Base-by-base conservation (phyloP, 2,329 filamentous ascomycete genomes). In the Periglandula ipomoeae region DNA sequence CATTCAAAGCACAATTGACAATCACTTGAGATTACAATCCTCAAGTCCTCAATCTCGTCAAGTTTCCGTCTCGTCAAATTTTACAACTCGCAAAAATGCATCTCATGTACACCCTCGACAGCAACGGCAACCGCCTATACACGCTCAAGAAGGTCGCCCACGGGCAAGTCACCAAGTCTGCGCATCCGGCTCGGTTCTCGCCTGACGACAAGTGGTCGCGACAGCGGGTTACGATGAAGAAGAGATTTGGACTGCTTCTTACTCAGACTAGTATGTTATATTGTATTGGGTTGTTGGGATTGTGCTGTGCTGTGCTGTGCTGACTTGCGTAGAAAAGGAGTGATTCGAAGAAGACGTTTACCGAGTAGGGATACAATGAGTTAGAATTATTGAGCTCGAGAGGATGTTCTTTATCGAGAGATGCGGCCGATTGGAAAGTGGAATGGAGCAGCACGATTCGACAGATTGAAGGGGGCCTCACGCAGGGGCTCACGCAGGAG, bases 161-260 rank as follows among this genome's bases (percentile, higher is more conserved):
- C 59, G 85, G 86, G 64, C 81, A 89, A 65, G 88, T 96, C 63
- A 95, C 91, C 68, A 95, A 95, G 78, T 93, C 87, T 47, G 93
- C 93, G 49, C 91, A 97, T 73, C 91, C 93, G 42, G 93, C 93
- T 39, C 81, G 93, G 59, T 98, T 97, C 77, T 95, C 89, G 42
- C 93, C 93, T 55, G 93, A 98, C 72, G 93, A 98, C 78, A 95
- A 96, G 78, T 97, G 94, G 79, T 95, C 89, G 63, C 87, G 89
- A 65, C 91, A 97, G 73, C 83, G 93, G 59, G 89, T 97, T 44
- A 94, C 89, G 19, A 78, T 97, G 62, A 95, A 96, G 84, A 89
- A 87, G 75, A 80, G 93, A 63, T 97, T 95, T 65, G 85, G 85
- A 44, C 77, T 96, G 55, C 81, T 97, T 53, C 73, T 95, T 66